These are phyloP conservation scores for Alternaria sp. DNA, from an alignment of 2,329 filamentous ascomycete species.

Conservation along the genomic window DNA sequence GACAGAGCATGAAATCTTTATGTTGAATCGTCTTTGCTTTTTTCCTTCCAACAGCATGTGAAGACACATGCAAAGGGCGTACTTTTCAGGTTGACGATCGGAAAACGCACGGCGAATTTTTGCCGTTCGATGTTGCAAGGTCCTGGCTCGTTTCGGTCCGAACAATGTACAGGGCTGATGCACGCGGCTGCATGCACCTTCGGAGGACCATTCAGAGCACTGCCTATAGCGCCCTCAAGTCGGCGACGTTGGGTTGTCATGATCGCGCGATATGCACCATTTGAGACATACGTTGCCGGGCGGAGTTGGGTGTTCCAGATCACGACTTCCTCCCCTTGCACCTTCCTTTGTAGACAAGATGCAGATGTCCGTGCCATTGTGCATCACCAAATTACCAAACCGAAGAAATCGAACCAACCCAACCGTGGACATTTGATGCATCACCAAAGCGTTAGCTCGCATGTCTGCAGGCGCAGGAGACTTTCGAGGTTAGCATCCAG, in stretches of 20 bases:
- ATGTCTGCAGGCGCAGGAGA: slow-evolving; percentile 2
- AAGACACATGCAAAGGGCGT: not conserved
- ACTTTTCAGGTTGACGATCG: not conserved
- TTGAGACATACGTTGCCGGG: slow-evolving; percentile 8
- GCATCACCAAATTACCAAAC: not conserved
- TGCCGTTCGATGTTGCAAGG: not conserved
- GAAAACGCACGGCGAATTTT: not conserved
- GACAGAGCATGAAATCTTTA: not conserved
- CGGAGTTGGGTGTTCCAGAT: slow-evolving; percentile 6
- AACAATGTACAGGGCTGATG: slow-evolving; percentile 2
- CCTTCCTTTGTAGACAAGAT: slow-evolving; percentile 14
- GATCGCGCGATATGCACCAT: slow-evolving; percentile 3
- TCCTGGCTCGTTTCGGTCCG: slow-evolving; percentile 1
- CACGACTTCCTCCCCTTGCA: slow-evolving; percentile 4
- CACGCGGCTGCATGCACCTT: slow-evolving; percentile 5
- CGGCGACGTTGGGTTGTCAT: slow-evolving; percentile 8
- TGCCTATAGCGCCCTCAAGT: slow-evolving; percentile 17
- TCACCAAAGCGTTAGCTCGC: slow-evolving; percentile 4
- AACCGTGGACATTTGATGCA: no score
- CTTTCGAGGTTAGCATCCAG: slow-evolving; percentile 12
- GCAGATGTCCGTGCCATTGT: slow-evolving; percentile 9
- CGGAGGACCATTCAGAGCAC: slow-evolving; percentile 16
- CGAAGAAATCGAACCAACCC: no score
- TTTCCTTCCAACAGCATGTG: not conserved
- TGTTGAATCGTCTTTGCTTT: not conserved